Percentiles rank a stretch among this genome's conserved stretches.
phyloP scores from a whole-genome alignment of 768 basidiomycete species.

The Calocybe gangraenosa region DNA sequence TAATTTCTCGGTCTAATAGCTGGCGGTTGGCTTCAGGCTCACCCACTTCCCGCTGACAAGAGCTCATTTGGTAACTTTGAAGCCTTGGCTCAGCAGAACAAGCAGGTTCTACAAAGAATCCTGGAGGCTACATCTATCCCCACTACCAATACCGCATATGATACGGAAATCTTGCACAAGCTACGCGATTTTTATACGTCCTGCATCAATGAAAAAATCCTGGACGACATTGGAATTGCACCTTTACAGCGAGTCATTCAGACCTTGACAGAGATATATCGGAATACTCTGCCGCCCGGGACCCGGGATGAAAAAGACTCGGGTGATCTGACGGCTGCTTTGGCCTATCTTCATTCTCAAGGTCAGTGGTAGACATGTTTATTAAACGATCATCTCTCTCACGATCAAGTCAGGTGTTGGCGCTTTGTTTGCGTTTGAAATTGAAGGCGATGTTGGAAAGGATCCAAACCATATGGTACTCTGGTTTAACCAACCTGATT shows the following conservation, averaged over 20 bases:
- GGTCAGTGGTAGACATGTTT: slow-evolving; percentile 39
- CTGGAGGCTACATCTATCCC: slow-evolving; percentile 45
- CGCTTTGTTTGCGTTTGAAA: slow-evolving; percentile 73
- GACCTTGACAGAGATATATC: slow-evolving; percentile 56
- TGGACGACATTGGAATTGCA: slow-evolving; percentile 67
- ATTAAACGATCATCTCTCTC: background rate
- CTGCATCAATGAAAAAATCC: slow-evolving; percentile 74
- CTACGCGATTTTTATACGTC: slow-evolving; percentile 71
- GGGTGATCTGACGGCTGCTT: slow-evolving; percentile 71
- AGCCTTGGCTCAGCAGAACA: slow-evolving; percentile 68
- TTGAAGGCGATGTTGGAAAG: slow-evolving; percentile 83
- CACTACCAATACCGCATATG: slow-evolving; percentile 38
- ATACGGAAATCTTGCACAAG: slow-evolving; percentile 51
- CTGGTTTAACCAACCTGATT: slow-evolving; percentile 77
- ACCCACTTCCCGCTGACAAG: slow-evolving; percentile 88
- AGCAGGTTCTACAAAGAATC: slow-evolving; percentile 70
- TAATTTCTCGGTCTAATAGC: too few relatives aligned
- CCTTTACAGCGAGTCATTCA: slow-evolving; percentile 70
- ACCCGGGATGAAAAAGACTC: slow-evolving; percentile 24
- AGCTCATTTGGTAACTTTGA: slow-evolving; percentile 70
- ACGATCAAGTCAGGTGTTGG: slow-evolving; percentile 52
- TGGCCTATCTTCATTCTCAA: slow-evolving; percentile 84
- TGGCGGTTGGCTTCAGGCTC: slow-evolving; percentile 80
- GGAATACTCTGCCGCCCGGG: slow-evolving; percentile 16
- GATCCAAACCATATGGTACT: slow-evolving; percentile 85